Evolutionary conservation across 2,329 filamentous ascomycete species (phyloP).

Genomic region (Exophiala sp.): DNA sequence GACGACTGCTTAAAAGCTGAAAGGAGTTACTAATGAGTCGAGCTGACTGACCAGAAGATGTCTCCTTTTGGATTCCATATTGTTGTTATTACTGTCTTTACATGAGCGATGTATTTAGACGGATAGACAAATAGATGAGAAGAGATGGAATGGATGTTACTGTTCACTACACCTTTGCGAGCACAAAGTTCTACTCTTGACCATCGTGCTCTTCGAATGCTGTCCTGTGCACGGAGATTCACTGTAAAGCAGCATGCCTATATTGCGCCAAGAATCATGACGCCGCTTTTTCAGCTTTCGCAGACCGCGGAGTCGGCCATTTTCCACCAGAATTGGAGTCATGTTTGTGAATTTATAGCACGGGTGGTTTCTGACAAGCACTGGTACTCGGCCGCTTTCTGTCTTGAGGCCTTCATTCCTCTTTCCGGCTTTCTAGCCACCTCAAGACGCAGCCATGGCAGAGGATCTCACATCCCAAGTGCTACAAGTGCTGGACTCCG

Average conservation of each 20-base stretch:
- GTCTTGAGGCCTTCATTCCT: not conserved
- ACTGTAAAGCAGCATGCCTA: not conserved
- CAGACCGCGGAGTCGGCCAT: not conserved
- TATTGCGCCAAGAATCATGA: not conserved
- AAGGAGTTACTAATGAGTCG: too few relatives aligned
- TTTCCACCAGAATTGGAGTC: constrained; percentile 13
- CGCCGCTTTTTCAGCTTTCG: not conserved
- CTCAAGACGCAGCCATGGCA: constrained; percentile 22
- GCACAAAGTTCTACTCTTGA: too few relatives aligned
- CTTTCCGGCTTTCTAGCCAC: not conserved
- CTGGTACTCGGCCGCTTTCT: not conserved
- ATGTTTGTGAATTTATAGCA: not conserved
- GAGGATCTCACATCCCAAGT: constrained; percentile 38
- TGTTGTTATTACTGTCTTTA: too few relatives aligned
- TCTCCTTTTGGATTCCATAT: too few relatives aligned
- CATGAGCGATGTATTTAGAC: too few relatives aligned
- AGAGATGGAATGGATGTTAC: too few relatives aligned
- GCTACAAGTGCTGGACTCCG: constrained; percentile 61
- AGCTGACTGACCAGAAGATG: too few relatives aligned
- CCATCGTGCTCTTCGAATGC: too few relatives aligned
- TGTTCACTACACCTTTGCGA: too few relatives aligned
- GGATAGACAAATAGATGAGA: too few relatives aligned
- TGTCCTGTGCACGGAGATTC: too few relatives aligned
- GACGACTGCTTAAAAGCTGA: not conserved
- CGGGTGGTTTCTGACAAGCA: not conserved